These are phyloP conservation scores for Cladosporium sp. DNA, from an alignment of 2,329 filamentous ascomycete species.

Conservation along the genomic window DNA sequence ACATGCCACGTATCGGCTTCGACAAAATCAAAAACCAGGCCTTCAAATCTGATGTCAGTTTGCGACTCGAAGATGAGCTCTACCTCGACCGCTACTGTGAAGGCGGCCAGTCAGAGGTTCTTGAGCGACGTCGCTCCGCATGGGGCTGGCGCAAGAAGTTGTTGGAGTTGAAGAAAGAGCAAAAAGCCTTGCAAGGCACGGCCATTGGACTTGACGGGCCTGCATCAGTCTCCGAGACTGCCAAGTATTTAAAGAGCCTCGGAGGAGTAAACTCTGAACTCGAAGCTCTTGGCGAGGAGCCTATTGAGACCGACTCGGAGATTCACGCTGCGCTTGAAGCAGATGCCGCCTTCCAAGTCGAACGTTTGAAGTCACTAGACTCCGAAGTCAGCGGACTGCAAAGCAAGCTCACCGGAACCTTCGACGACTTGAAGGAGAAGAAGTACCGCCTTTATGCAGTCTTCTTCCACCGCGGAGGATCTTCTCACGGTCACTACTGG, in stretches of 20 bases:
- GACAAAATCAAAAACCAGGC: slow-evolving; percentile 56
- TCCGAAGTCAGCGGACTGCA: slow-evolving; percentile 43
- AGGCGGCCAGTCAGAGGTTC: slow-evolving; percentile 54
- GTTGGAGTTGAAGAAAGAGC: slow-evolving; percentile 26
- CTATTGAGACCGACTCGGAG: slow-evolving; percentile 39
- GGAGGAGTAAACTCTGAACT: slow-evolving; percentile 36
- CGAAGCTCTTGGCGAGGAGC: slow-evolving; percentile 28
- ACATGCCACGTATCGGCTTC: slow-evolving; percentile 77
- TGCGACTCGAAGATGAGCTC: slow-evolving; percentile 74
- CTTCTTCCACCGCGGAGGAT: slow-evolving; percentile 77
- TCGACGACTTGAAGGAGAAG: slow-evolving; percentile 58
- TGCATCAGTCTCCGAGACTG: slow-evolving; percentile 27
- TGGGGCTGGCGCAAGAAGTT: slow-evolving; percentile 71
- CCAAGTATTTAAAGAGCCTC: slow-evolving; percentile 42
- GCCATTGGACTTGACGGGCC: slow-evolving; percentile 25
- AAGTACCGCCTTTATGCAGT: slow-evolving; percentile 84
- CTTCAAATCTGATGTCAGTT: slow-evolving; percentile 70
- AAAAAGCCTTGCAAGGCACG: slow-evolving; percentile 22
- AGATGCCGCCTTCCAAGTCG: slow-evolving; percentile 40
- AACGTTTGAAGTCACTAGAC: slow-evolving; percentile 40
- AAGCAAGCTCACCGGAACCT: slow-evolving; percentile 52
- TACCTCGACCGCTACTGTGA: slow-evolving; percentile 88
- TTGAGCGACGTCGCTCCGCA: slow-evolving; percentile 60
- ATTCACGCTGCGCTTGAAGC: slow-evolving; percentile 41
- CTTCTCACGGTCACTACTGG: slow-evolving; percentile 78